phyloP scores from a whole-genome alignment of 805 yeast genomes.

The Monosporozyma aquatica region DNA sequence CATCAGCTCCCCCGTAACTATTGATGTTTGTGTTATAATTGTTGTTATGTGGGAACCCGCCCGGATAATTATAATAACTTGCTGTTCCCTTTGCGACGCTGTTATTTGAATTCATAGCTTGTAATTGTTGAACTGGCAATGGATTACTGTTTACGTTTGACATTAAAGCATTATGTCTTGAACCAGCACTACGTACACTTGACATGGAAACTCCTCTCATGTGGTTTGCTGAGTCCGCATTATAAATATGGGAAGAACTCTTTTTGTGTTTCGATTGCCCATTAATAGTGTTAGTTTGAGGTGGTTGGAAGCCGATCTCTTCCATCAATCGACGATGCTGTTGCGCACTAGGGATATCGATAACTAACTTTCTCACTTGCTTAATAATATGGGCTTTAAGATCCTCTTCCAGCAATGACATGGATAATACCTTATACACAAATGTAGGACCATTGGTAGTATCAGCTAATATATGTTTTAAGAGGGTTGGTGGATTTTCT shows the following conservation, averaged over 20 bases:
- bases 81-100: slow-evolving; percentile 5
- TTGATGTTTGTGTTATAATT: slow-evolving; percentile 11
- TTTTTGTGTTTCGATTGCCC: slow-evolving; percentile 17
- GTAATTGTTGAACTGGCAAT: not conserved
- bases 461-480: slow-evolving; percentile 58
- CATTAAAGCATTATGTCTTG: slow-evolving; percentile 19
- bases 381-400: slow-evolving; percentile 48
- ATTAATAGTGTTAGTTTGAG: slow-evolving; percentile 5
- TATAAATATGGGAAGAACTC: slow-evolving; percentile 20
- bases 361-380: slow-evolving; percentile 54
- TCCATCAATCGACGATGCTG: slow-evolving; percentile 82
- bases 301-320: slow-evolving; percentile 65
- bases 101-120: slow-evolving; percentile 5
- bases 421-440: slow-evolving; percentile 66
- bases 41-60: slow-evolving; percentile 21
- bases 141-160: slow-evolving; percentile 2
- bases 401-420: slow-evolving; percentile 53
- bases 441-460: slow-evolving; percentile 65
- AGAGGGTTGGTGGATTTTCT: slow-evolving; percentile 36
- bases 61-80: slow-evolving; percentile 25
- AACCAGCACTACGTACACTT: slow-evolving; percentile 25
- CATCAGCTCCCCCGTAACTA: slow-evolving; percentile 15
- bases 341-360: slow-evolving; percentile 54
- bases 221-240: slow-evolving; percentile 17
- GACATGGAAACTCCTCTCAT: slow-evolving; percentile 27